Evolutionary conservation across 2,329 filamentous ascomycete genomes (phyloP).

Genomic region (Furcasterigmium furcatum): DNA sequence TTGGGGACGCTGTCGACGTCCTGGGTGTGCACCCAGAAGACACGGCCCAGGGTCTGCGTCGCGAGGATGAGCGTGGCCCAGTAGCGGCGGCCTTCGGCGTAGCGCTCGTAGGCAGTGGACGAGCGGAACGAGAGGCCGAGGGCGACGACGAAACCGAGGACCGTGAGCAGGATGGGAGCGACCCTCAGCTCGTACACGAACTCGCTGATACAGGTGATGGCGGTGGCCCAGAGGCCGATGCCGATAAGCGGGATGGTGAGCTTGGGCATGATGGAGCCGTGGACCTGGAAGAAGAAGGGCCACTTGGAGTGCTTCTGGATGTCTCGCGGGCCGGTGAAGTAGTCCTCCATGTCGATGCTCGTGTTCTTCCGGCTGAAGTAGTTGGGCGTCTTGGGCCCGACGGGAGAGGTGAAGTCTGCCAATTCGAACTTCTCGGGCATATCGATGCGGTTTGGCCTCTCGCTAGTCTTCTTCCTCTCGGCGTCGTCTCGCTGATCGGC

Average conservation of each 20-base stretch:
- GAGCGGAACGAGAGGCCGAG: constrained; percentile 75
- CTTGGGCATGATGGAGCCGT: constrained; percentile 71
- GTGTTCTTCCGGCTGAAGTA: constrained; percentile 26
- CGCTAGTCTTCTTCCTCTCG: background rate
- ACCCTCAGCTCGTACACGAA: constrained; percentile 33
- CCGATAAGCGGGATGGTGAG: constrained; percentile 67
- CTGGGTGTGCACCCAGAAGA: constrained; percentile 80
- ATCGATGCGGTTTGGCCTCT: background rate
- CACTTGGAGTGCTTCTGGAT: constrained; percentile 73
- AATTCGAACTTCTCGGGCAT: constrained; percentile 4
- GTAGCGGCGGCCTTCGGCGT: constrained; percentile 60
- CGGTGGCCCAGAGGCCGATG: constrained; percentile 62
- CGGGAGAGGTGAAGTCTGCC: constrained; percentile 25
- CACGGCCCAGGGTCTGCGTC: constrained; percentile 65
- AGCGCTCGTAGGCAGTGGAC: constrained; percentile 74
- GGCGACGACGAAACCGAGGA: constrained; percentile 80
- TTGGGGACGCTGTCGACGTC: constrained; percentile 44
- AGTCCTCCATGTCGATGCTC: constrained; percentile 53
- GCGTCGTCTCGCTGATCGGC: background rate
- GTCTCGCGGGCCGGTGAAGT: constrained; percentile 65
- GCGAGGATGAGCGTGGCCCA: constrained; percentile 62
- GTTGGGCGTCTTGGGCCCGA: constrained; percentile 22
- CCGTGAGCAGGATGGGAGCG: constrained; percentile 61
- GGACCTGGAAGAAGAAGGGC: constrained; percentile 71
- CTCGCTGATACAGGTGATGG: constrained; percentile 55